Conservation (phyloP, 106 monocot species). For the Allium sativum region DNA sequence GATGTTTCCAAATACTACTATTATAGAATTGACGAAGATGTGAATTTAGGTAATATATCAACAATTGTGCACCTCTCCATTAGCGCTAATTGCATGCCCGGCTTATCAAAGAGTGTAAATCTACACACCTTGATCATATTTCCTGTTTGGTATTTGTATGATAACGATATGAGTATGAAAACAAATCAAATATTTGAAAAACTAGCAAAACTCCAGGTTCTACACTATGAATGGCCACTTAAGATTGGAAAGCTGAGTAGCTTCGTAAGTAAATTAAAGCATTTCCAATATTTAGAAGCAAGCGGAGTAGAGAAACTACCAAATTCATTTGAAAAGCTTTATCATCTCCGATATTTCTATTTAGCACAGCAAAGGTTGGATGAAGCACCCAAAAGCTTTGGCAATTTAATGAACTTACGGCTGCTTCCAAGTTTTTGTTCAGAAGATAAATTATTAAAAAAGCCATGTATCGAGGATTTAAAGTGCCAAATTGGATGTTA, state of each 20-base stretch:
- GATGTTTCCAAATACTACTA: constrained; percentile 3
- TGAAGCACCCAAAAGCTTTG: not conserved
- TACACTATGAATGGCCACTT: not conserved
- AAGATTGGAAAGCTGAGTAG: not conserved
- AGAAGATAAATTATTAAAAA: not conserved
- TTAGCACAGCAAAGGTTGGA: not conserved
- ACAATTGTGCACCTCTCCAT: constrained; percentile 13
- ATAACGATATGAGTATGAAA: not conserved
- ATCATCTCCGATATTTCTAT: constrained; percentile 11
- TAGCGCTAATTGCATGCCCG: too few species aligned
- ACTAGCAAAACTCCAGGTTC: constrained; percentile 7
- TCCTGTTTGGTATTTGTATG: constrained; percentile 4
- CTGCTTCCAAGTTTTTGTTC: not conserved
- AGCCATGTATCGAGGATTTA: not conserved
- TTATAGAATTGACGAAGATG: constrained; percentile 1
- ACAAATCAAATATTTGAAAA: not conserved
- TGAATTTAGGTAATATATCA: not conserved
- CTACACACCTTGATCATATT: constrained; percentile 7
- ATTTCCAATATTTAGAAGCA: constrained; percentile 7
- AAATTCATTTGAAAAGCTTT: constrained; percentile 11
- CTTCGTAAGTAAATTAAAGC: constrained; percentile 13
- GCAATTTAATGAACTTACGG: constrained; percentile 9
- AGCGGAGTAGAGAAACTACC: not conserved
- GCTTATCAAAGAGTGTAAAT: constrained; percentile 1
- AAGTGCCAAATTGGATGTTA: not conserved